These are phyloP conservation scores for Syzygium jambos DNA, from an alignment of 345 rosid genomes.

Conservation along the genomic window DNA sequence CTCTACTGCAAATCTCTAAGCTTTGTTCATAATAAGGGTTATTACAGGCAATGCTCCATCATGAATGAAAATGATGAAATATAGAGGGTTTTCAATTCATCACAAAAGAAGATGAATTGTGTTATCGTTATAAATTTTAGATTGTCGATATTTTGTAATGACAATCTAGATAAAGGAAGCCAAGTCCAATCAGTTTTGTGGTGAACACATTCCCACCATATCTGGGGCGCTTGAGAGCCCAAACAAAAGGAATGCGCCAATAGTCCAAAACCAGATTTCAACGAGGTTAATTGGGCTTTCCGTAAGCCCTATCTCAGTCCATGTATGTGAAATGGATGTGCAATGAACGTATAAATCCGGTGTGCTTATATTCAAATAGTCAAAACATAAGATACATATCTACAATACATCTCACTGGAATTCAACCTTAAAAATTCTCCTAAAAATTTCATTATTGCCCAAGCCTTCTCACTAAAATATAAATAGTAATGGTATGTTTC, in stretches of 20 bases:
- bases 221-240: background rate
- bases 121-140: no score
- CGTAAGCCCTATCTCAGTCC: background rate
- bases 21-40: background rate
- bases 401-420: background rate
- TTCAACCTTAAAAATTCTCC: background rate
- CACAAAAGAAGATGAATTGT: background rate
- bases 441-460: background rate
- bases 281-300: background rate
- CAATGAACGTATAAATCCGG: background rate
- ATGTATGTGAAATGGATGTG: background rate
- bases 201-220: background rate
- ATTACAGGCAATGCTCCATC: background rate
- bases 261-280: background rate
- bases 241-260: background rate
- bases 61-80: background rate
- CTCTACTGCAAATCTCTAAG: background rate
- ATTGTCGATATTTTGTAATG: background rate
- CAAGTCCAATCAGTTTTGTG: background rate
- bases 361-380: background rate
- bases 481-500: background rate
- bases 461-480: background rate
- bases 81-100: background rate
- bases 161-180: background rate
- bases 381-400: background rate